phyloP scores from a whole-genome alignment of 1,284 basidiomycete species.

The Megacollybia platyphylla region DNA sequence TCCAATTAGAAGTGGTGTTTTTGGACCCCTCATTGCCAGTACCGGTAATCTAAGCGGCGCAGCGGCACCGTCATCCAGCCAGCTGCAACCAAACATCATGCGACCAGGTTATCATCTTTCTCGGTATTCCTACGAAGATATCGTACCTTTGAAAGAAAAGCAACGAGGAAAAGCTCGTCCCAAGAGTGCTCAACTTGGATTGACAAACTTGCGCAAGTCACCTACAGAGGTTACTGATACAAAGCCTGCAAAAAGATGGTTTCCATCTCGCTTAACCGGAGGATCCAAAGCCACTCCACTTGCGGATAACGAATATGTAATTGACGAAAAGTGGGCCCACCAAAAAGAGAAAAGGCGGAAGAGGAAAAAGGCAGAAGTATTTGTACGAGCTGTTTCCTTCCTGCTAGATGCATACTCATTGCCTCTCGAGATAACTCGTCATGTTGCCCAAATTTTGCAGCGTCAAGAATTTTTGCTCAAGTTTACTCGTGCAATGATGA shows the following conservation, averaged over 20 bases:
- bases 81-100: conserved; percentile 54
- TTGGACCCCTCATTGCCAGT: conserved; percentile 63
- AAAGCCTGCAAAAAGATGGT: no score
- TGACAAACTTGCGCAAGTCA: not conserved
- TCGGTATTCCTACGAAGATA: conserved; percentile 22
- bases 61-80: conserved; percentile 41
- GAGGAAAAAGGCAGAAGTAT: conserved; percentile 69
- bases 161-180: not conserved
- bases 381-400: conserved; percentile 30
- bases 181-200: not conserved
- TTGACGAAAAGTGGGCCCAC: conserved; percentile 15
- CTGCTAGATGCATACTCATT: not conserved
- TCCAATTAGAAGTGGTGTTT: conserved; percentile 35
- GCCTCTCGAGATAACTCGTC: conserved; percentile 64
- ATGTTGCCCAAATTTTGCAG: conserved; percentile 78
- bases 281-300: no score
- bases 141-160: not conserved
- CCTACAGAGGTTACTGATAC: no score
- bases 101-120: conserved; percentile 58
- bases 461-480: conserved; percentile 88
- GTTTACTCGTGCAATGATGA: conserved; percentile 84
- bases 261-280: no score
- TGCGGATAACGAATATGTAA: conserved; percentile 6
- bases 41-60: conserved; percentile 52
- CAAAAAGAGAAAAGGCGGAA: conserved; percentile 44